Percentiles rank a stretch among this genome's conserved stretches.
Evolutionary conservation across 768 basidiomycete species (phyloP).

Genomic region (Chalciporus piperatus): DNA sequence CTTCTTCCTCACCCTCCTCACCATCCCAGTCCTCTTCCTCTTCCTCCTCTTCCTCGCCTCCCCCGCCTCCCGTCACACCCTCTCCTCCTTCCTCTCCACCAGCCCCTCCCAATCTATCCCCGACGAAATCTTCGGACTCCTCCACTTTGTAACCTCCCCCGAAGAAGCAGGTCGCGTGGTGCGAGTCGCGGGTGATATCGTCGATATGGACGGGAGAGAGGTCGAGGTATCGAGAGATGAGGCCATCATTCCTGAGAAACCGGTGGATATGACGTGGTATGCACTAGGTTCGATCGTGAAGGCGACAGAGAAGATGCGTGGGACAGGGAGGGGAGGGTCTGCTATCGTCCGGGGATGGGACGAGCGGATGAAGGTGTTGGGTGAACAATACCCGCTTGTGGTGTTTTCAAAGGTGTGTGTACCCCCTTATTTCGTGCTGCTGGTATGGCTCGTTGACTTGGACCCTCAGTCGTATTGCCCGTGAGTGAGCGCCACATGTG

Average conservation of each 20-base stretch:
- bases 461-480: conserved; percentile 68
- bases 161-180: conserved; percentile 21
- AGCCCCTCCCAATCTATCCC: conserved; percentile 39
- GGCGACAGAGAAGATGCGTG: neutral
- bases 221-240: conserved; percentile 15
- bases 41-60: conserved; percentile 38
- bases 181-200: conserved; percentile 24
- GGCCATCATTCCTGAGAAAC: conserved; percentile 45
- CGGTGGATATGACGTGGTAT: conserved; percentile 53
- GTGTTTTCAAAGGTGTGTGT: conserved; percentile 77
- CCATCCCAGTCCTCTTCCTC: conserved; percentile 36
- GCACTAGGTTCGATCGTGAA: conserved; percentile 38
- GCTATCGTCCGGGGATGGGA: conserved; percentile 35
- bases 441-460: neutral
- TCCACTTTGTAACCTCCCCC: conserved; percentile 57
- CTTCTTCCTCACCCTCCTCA: conserved; percentile 36
- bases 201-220: conserved; percentile 38
- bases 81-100: conserved; percentile 36
- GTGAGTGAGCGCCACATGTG: conserved; percentile 41
- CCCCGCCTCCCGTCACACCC: conserved; percentile 33
- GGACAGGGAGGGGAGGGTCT: conserved; percentile 30
- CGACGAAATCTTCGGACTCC: conserved; percentile 69
- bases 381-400: conserved; percentile 57
- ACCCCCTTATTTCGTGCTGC: neutral
- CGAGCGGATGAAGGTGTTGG: conserved; percentile 39